phyloP scores from a whole-genome alignment of 768 basidiomycete species.

The Boletellus sp. region DNA sequence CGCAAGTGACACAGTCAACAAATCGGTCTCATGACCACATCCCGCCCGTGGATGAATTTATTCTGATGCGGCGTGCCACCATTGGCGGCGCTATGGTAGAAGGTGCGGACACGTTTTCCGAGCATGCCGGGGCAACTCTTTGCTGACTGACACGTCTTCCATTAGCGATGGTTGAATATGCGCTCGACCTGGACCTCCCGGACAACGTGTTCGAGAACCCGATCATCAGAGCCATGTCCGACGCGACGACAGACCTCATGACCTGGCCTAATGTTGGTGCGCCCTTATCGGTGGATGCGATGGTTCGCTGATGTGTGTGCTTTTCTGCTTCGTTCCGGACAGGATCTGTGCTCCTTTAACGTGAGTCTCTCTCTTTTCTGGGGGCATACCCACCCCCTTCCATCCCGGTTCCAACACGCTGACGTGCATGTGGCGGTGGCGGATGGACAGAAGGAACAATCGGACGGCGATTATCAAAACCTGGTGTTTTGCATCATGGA shows the following conservation, averaged over 20 bases:
- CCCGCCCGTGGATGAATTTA: constrained; percentile 37
- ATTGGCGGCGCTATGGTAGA: constrained; percentile 38
- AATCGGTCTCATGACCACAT: constrained; percentile 36
- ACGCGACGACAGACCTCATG: constrained; percentile 40
- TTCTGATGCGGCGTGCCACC: constrained; percentile 35
- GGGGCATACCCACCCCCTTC: too few relatives aligned
- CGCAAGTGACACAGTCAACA: constrained; percentile 35
- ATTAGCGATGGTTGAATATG: constrained; percentile 36
- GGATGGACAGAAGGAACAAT: constrained; percentile 34
- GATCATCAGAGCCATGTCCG: constrained; percentile 34
- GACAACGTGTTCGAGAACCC: constrained; percentile 35
- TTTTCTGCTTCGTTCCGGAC: background rate
- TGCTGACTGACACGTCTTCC: constrained; percentile 2
- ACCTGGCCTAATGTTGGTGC: constrained; percentile 39
- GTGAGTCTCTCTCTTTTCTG: constrained; percentile 19
- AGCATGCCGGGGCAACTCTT: background rate
- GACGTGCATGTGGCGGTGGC: background rate
- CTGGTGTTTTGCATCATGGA: constrained; percentile 39
- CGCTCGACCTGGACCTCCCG: constrained; percentile 36
- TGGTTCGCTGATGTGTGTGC: constrained; percentile 8
- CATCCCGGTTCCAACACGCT: constrained; percentile 11
- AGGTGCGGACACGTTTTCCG: constrained; percentile 22
- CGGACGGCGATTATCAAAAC: constrained; percentile 40
- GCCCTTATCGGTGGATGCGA: constrained; percentile 1
- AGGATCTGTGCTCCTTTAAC: constrained; percentile 31